Evolutionary conservation across 148 eudicot species (phyloP), one percentile per base, ranked within the genome.

Genomic region (Camellia granthamiana): DNA sequence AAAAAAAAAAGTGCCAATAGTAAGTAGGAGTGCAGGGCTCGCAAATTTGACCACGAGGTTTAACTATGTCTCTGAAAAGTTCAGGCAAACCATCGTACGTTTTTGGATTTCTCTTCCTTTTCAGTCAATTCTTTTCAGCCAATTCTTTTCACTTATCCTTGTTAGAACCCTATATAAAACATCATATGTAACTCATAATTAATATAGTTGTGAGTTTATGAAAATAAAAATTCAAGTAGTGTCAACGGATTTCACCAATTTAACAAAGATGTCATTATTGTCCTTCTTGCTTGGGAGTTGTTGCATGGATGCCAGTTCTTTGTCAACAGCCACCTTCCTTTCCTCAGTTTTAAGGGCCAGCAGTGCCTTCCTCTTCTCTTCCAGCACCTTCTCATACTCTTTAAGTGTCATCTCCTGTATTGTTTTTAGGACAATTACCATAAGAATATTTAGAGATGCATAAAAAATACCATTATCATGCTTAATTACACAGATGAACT

Each of bases 401-500:
- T 95, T 94, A 59, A 95, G 95, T 13, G 98, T 95, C 98, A 95
- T 95, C 85, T 95, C 94, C 98, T 95, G 72, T 70, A 80, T 54
- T 49, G 67, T 38, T 47, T 9, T n/a, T 12, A 61, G 76, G 13
- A 8, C 6, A 30, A 51, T 12, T 19, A 58, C 51, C 43, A 75
- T 1, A 65, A 44, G n/a, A 6, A 42, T 38, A 62, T 56, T 54
- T 47, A 71, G 69, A 30, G 38, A 65, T 64, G 58, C 83, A 21
- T 16, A 54, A 64, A 12, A 51, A 66, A 74, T 44, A n/a, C 23
- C 72, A 60, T 59, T 21, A 7, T 41, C 18, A 43, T 7, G 49
- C 55, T 30, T 41, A 78, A 60, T 43, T 16, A 74, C 58, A 23
- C 77, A 61, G 55, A 15, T 12, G 69, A 61, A 38, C 43, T 10